Evolutionary conservation across 192 early-diverging fungal genomes (phyloP).

Genomic region (Coemansia aciculifera): DNA sequence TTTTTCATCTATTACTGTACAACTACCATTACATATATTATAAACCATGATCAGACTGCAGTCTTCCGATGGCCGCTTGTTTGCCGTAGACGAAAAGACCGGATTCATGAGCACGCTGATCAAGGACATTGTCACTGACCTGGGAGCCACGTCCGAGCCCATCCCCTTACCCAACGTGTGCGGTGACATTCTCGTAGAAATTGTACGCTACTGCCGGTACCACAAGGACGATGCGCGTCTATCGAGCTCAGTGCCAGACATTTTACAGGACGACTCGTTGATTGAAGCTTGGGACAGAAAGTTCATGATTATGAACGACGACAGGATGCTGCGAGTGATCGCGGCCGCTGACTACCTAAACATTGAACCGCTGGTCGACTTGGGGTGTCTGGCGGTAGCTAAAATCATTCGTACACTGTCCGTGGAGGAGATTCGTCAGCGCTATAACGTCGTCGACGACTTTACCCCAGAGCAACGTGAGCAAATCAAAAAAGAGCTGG

Average conservation of each 20-base stretch:
- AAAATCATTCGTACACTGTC: constrained; percentile 92
- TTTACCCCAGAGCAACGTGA: constrained; percentile 93
- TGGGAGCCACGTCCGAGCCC: constrained; percentile 59
- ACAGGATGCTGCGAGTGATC: constrained; percentile 69
- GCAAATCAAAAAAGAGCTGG: constrained; percentile 71
- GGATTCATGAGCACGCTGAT: constrained; percentile 69
- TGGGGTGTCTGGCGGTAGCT: constrained; percentile 92
- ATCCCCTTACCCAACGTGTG: constrained; percentile 74
- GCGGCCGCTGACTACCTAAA: constrained; percentile 85
- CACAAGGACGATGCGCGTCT: constrained; percentile 68
- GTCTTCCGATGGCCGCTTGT: constrained; percentile 63
- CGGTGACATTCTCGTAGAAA: constrained; percentile 63
- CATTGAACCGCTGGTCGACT: constrained; percentile 87
- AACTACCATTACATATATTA: background rate
- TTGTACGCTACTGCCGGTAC: constrained; percentile 76
- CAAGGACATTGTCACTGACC: constrained; percentile 73
- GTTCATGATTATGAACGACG: constrained; percentile 69
- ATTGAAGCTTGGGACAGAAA: constrained; percentile 76
- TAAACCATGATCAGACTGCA: constrained; percentile 52
- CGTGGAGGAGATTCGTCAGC: constrained; percentile 83
- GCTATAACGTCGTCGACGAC: constrained; percentile 92
- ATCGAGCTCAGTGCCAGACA: constrained; percentile 17
- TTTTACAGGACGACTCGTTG: constrained; percentile 57
- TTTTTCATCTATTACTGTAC: background rate
- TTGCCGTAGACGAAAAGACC: constrained; percentile 62